Conservation (phyloP, 2,329 filamentous ascomycete genomes). For the Fusarium keratoplasticum region DNA sequence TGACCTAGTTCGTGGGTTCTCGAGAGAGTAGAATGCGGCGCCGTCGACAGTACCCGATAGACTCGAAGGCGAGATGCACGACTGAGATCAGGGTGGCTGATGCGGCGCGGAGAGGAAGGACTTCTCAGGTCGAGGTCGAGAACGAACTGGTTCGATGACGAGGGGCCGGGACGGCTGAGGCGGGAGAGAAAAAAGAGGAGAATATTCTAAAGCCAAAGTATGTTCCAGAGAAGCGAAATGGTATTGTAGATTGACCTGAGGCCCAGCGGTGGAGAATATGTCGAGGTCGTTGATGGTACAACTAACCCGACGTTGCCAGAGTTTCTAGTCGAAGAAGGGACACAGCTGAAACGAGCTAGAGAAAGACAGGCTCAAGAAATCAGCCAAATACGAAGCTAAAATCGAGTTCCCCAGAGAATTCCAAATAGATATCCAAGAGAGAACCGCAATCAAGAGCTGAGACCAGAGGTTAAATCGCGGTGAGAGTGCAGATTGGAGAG, state of each 20-base stretch:
- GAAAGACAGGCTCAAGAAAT: background rate
- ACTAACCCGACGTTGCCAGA: background rate
- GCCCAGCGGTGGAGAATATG: slow-evolving; percentile 8
- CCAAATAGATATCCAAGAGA: slow-evolving; percentile 3
- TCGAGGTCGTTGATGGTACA: slow-evolving; percentile 9
- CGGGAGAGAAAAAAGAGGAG: slow-evolving; percentile 17
- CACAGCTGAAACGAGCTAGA: slow-evolving; percentile 7
- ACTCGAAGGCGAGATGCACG: background rate
- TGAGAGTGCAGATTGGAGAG: background rate
- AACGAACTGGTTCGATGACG: slow-evolving; percentile 5
- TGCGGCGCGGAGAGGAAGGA: background rate
- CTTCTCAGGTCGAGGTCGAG: background rate
- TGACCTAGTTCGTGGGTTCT: background rate
- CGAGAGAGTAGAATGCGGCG: background rate
- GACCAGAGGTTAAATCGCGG: background rate
- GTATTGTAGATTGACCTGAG: background rate
- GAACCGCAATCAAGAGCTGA: background rate
- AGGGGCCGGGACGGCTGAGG: slow-evolving; percentile 13
- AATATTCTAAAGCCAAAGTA: slow-evolving; percentile 4
- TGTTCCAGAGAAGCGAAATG: background rate
- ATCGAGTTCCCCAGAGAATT: background rate
- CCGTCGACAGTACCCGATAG: background rate
- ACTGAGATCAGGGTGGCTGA: background rate
- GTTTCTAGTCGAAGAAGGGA: background rate
- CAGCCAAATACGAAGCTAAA: background rate